A percentile compares a stretch with the other conserved stretches of the same genome.
Conservation (phyloP, 805 yeast species). For the Spathaspora girioi region DNA sequence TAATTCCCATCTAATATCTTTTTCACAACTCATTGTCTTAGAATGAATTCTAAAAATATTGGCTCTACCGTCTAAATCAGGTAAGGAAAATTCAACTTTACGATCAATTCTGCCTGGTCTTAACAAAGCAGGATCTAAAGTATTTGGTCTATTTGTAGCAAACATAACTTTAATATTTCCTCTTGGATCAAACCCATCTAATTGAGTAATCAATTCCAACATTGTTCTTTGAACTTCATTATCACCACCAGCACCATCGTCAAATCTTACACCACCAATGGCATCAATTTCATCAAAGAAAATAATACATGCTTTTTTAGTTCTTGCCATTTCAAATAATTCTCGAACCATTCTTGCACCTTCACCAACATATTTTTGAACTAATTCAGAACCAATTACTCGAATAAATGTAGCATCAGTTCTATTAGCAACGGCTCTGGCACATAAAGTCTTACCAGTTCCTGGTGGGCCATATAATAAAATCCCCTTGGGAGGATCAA, state of each 20-base stretch:
- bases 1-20: slow-evolving; percentile 97
- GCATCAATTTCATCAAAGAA: slow-evolving; percentile 99
- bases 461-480: slow-evolving; percentile 97
- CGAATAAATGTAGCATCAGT: slow-evolving; percentile 98
- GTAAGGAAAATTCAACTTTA: slow-evolving; percentile 94
- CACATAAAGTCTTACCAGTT: slow-evolving; percentile 97
- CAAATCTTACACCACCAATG: slow-evolving; percentile 99
- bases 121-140: slow-evolving; percentile 93
- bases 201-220: slow-evolving; percentile 95
- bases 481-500: slow-evolving; percentile 99
- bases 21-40: slow-evolving; percentile 95
- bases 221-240: slow-evolving; percentile 98
- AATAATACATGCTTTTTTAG: slow-evolving; percentile 96
- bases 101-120: slow-evolving; percentile 99
- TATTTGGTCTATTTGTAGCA: slow-evolving; percentile 98
- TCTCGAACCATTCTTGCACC: slow-evolving; percentile 99
- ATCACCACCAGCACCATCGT: slow-evolving; percentile 99
- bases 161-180: slow-evolving; percentile 99
- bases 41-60: slow-evolving; percentile 96
- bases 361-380: slow-evolving; percentile 98
- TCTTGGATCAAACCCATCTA: slow-evolving; percentile 98
- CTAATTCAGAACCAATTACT: slow-evolving; percentile 97
- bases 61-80: slow-evolving; percentile 97
- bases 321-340: slow-evolving; percentile 97
- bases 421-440: slow-evolving; percentile 98